Evolutionary conservation across 345 rosid species (phyloP).

Genomic region (Bruguiera sexangula): DNA sequence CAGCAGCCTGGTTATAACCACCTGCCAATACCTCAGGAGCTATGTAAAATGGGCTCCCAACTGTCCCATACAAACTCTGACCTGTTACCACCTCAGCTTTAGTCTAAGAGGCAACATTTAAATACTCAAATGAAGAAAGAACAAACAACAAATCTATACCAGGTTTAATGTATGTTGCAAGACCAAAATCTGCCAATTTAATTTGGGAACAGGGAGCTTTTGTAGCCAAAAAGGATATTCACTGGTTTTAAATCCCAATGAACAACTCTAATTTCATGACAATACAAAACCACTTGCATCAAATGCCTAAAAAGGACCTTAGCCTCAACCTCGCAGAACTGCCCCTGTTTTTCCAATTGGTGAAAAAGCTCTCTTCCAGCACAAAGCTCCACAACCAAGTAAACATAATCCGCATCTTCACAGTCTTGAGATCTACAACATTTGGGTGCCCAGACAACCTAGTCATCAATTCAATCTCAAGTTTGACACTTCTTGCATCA

Average conservation of each 20-base stretch:
- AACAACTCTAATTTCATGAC: constrained; percentile 65
- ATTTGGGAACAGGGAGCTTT: constrained; percentile 51
- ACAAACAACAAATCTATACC: constrained; percentile 30
- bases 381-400: constrained; percentile 72
- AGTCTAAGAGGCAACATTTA: not conserved
- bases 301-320: constrained; percentile 56
- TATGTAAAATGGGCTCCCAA: constrained; percentile 69
- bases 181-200: constrained; percentile 71
- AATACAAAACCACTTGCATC: constrained; percentile 56
- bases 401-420: constrained; percentile 61
- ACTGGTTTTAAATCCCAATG: constrained; percentile 70
- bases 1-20: constrained; percentile 67
- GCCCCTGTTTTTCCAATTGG: constrained; percentile 51
- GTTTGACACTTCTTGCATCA: constrained; percentile 56
- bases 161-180: constrained; percentile 57
- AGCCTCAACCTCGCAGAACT: constrained; percentile 52
- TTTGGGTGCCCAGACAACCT: constrained; percentile 68
- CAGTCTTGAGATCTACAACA: constrained; percentile 66
- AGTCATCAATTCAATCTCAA: constrained; percentile 66
- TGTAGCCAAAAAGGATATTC: constrained; percentile 59
- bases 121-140: not conserved
- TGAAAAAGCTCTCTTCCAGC: constrained; percentile 73
- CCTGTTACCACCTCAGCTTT: constrained; percentile 34
- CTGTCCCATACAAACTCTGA: constrained; percentile 55
- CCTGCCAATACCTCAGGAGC: constrained; percentile 71